Conservation (phyloP, 768 basidiomycete genomes). For the Piloderma croceum region DNA sequence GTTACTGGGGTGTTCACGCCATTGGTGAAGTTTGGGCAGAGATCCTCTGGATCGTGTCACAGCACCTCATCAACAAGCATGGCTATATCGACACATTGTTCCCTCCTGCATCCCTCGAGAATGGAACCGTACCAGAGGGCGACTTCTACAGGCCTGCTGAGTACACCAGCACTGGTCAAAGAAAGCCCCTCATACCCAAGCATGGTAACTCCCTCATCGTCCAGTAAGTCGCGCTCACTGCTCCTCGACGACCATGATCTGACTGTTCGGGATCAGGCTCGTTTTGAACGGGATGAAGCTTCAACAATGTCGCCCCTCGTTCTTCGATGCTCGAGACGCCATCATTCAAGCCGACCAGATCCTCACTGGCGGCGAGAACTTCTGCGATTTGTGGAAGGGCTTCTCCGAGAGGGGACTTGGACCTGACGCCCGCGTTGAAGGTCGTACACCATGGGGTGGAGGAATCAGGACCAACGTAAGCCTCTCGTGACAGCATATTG, state of each 20-base stretch:
- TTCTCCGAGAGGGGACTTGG: slow-evolving; percentile 84
- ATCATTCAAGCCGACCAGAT: slow-evolving; percentile 88
- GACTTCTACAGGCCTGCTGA: slow-evolving; percentile 64
- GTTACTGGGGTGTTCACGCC: slow-evolving; percentile 90
- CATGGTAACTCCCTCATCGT: slow-evolving; percentile 85
- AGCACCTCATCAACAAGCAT: slow-evolving; percentile 73
- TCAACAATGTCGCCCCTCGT: slow-evolving; percentile 84
- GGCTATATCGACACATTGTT: slow-evolving; percentile 75
- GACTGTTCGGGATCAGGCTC: slow-evolving; percentile 39
- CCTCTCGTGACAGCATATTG: not conserved
- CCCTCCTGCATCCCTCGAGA: slow-evolving; percentile 64
- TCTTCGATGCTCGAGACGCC: slow-evolving; percentile 86
- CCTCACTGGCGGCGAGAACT: slow-evolving; percentile 90
- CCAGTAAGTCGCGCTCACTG: slow-evolving; percentile 40
- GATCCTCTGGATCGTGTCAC: slow-evolving; percentile 76
- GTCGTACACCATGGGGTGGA: slow-evolving; percentile 90
- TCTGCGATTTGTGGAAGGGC: slow-evolving; percentile 79
- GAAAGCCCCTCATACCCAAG: slow-evolving; percentile 70
- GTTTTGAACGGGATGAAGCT: slow-evolving; percentile 92
- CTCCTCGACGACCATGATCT: not conserved
- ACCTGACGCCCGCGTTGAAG: slow-evolving; percentile 62
- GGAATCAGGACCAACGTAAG: slow-evolving; percentile 68
- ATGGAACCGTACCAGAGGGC: slow-evolving; percentile 59
- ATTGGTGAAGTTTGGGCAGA: slow-evolving; percentile 96
- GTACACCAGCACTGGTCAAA: slow-evolving; percentile 33